Evolutionary conservation across 2,329 filamentous ascomycete species (phyloP).

Genomic region (Mollisiaceae sp.): DNA sequence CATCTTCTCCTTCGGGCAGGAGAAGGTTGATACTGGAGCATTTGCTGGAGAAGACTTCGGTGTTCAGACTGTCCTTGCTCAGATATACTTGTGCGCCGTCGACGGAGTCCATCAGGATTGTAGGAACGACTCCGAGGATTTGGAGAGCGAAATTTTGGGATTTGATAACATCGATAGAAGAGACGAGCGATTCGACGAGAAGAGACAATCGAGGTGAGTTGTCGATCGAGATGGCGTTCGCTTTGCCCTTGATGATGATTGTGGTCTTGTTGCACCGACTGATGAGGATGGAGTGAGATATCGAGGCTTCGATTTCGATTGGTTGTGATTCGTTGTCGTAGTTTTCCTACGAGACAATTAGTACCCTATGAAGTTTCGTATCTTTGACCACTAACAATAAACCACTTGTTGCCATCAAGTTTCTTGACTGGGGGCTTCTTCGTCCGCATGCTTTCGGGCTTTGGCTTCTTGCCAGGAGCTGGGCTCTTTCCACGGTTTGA

Average conservation of each 20-base stretch:
- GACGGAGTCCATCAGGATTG: slow-evolving; percentile 89
- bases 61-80: slow-evolving; percentile 74
- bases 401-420: slow-evolving; percentile 91
- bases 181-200: slow-evolving; percentile 87
- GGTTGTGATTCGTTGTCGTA: slow-evolving; percentile 77
- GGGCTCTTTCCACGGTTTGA: slow-evolving; percentile 77
- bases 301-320: slow-evolving; percentile 79
- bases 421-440: slow-evolving; percentile 83
- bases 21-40: slow-evolving; percentile 87
- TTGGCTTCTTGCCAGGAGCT: slow-evolving; percentile 78
- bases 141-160: slow-evolving; percentile 94
- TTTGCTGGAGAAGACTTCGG: slow-evolving; percentile 90
- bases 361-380: slow-evolving; percentile 19
- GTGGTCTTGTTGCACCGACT: slow-evolving; percentile 90
- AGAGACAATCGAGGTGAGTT: slow-evolving; percentile 85
- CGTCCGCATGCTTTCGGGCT: slow-evolving; percentile 82
- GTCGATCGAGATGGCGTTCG: slow-evolving; percentile 95
- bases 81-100: slow-evolving; percentile 90
- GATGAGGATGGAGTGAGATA: slow-evolving; percentile 90
- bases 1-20: slow-evolving; percentile 68
- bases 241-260: slow-evolving; percentile 88
- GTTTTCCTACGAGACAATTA: slow-evolving; percentile 70
- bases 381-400: slow-evolving; percentile 62
- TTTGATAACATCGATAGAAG: slow-evolving; percentile 93
- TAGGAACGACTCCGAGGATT: slow-evolving; percentile 84